phyloP scores from a whole-genome alignment of 139 green algal genomes.

The Coelastrella sp. region DNA sequence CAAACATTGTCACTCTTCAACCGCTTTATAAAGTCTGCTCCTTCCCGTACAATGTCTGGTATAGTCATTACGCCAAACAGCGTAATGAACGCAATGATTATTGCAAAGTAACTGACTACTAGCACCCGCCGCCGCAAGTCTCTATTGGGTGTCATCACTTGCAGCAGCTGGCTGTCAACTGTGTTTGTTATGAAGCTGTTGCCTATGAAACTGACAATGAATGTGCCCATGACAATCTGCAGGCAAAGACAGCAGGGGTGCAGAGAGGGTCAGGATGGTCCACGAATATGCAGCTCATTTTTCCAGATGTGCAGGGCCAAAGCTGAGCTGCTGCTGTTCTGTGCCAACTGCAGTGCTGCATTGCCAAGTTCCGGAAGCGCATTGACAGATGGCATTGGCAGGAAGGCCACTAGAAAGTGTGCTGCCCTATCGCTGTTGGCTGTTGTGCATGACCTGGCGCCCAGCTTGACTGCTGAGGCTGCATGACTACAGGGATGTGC shows the following conservation, averaged over 20 bases:
- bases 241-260: slow-evolving; percentile 3
- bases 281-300: no score
- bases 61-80: slow-evolving; percentile 91
- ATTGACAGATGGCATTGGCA: no score
- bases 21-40: slow-evolving; percentile 86
- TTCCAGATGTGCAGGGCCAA: no score
- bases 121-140: slow-evolving; percentile 62
- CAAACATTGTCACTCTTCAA: slow-evolving; percentile 95
- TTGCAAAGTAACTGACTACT: slow-evolving; percentile 85
- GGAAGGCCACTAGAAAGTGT: no score
- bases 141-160: background rate
- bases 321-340: no score
- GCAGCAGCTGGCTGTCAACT: slow-evolving; percentile 45
- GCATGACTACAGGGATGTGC: no score
- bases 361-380: no score
- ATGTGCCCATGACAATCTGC: slow-evolving; percentile 93
- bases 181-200: slow-evolving; percentile 80
- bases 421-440: no score
- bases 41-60: slow-evolving; percentile 89
- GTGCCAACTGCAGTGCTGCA: no score
- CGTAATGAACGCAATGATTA: slow-evolving; percentile 83
- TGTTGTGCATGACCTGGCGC: no score
- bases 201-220: slow-evolving; percentile 92
- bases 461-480: no score
- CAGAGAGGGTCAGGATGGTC: no score